Conservation (phyloP, 169 alveolate species). For the Plasmodium berghei region DNA sequence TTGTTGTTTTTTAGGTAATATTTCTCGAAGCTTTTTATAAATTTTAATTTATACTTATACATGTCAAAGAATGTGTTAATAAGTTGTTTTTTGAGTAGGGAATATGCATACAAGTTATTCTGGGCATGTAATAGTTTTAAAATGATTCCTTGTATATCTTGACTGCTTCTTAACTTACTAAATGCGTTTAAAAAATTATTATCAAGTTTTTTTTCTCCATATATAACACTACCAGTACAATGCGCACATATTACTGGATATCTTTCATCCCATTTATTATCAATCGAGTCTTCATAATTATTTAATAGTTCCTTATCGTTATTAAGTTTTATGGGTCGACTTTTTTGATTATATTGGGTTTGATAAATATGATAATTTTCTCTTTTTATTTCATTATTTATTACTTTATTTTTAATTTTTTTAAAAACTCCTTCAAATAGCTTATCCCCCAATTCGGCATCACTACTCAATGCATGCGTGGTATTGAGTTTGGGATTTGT, state of each 20-base stretch:
- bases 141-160: constrained; percentile 88
- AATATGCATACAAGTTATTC: constrained; percentile 12
- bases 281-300: neutral
- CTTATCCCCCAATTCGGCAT: no score
- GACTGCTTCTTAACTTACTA: constrained; percentile 90
- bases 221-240: constrained; percentile 95
- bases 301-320: neutral
- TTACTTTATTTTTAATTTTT: neutral
- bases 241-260: constrained; percentile 89
- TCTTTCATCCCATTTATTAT: neutral
- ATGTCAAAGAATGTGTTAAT: constrained; percentile 9
- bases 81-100: constrained; percentile 6
- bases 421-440: neutral
- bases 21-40: constrained; percentile 16
- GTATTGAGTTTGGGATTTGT: neutral
- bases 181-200: constrained; percentile 86
- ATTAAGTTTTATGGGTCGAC: neutral
- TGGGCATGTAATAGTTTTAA: constrained; percentile 77
- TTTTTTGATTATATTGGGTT: neutral
- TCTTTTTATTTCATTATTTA: neutral
- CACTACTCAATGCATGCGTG: no score
- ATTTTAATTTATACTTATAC: constrained; percentile 17
- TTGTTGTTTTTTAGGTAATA: constrained; percentile 8
- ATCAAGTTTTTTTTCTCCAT: constrained; percentile 92
- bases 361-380: neutral